Conservation (phyloP, 2,329 filamentous ascomycete species). For the Arthrobotrys iridis region DNA sequence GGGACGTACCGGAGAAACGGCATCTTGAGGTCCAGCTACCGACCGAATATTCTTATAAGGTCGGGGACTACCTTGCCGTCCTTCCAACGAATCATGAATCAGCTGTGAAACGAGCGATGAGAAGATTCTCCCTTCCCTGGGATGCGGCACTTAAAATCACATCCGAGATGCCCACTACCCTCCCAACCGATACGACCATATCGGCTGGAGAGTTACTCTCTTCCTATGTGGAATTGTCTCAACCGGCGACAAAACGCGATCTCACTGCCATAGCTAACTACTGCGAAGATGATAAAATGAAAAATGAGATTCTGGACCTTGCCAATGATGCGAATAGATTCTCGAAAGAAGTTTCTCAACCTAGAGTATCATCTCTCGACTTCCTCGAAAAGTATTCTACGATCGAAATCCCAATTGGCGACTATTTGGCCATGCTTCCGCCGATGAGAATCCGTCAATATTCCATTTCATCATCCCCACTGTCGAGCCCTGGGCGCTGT, state of each 20-base stretch:
- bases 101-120: conserved; percentile 72
- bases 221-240: conserved; percentile 77
- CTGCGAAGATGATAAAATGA: conserved; percentile 65
- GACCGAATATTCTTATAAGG: conserved; percentile 71
- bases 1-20: conserved; percentile 69
- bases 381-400: conserved; percentile 73
- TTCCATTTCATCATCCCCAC: conserved; percentile 79
- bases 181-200: conserved; percentile 69
- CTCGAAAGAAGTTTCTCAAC: conserved; percentile 65
- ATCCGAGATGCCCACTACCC: conserved; percentile 65
- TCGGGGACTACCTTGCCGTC: conserved; percentile 80
- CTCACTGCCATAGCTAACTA: conserved; percentile 66
- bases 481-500: conserved; percentile 68
- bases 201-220: conserved; percentile 73
- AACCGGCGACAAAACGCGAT: conserved; percentile 76
- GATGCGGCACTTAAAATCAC: conserved; percentile 73
- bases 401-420: conserved; percentile 71
- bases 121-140: conserved; percentile 73
- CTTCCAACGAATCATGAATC: conserved; percentile 75
- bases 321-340: conserved; percentile 64
- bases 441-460: conserved; percentile 83
- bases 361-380: conserved; percentile 73
- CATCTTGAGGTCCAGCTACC: conserved; percentile 76
- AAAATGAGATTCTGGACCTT: conserved; percentile 66
- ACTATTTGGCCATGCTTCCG: conserved; percentile 77